Base-by-base conservation (phyloP, 495 filamentous ascomycete species). In the Hypoxylon fragiforme region DNA sequence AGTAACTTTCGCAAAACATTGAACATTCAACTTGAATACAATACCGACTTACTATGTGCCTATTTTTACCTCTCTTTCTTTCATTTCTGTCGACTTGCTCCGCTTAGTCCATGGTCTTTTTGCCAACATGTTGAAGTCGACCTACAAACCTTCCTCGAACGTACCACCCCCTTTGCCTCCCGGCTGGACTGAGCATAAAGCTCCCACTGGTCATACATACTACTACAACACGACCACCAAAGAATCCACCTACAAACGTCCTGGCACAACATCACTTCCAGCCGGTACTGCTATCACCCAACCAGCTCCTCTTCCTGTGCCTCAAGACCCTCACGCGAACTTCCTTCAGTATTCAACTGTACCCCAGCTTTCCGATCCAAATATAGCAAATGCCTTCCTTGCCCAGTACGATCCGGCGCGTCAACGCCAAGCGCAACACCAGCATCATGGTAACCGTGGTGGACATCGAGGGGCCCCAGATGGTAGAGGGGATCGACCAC, bases 171-270 rank as follows among this genome's bases (percentile, higher is more conserved):
- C 88, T 13, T 74, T 96, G 2, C 85, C 85, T 6, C 78, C 84
- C 16, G 92, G 89, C 16, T 97, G 92, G 92, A 90, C 89, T 19
- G 89, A 95, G 70, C 91, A 97, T 71, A 91, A 87, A 76, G 89
- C 92, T 50, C 91, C 91, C 12, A 86, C 88, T 49, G 91, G 92
- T 4, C 91, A 95, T 65, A 77, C 81, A 11, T 97, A 95, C 71
- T 96, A 92, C 67, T 94, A 95, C 73, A 88, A 96, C 73, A 74
- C 84, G n/a, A 70, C 78, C 22, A 96, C 90, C 0, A 92, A 95
- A 64, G 75, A 88, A 65, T 96, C 92, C 1, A 96, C 91, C 31
- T 96, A 96, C 65, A 85, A 79, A 14, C 81, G 88, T 38, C 91
- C 91, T 4, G 66, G 69, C 48, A 62, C 28, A 3, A 50, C 69